Evolutionary conservation across 1,284 basidiomycete genomes (phyloP).

Genomic region (Pisolithus thermaeus): DNA sequence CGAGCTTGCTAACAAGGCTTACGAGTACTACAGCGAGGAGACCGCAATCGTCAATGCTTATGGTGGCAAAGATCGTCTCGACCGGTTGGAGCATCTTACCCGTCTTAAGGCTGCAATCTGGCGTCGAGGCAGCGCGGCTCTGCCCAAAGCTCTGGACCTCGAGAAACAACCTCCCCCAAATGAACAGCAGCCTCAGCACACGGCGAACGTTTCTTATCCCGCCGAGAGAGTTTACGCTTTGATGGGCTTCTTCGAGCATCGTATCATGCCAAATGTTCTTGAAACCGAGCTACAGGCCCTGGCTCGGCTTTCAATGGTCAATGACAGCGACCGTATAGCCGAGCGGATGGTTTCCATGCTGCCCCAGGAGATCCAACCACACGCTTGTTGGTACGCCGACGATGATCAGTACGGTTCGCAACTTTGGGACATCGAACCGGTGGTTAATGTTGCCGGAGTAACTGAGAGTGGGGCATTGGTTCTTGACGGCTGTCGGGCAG

Average conservation of each 20-base stretch:
- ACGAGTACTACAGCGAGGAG: slow-evolving; percentile 4
- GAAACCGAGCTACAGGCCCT: slow-evolving; percentile 15
- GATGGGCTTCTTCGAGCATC: slow-evolving; percentile 19
- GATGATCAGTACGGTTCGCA: slow-evolving; percentile 12
- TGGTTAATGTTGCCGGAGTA: slow-evolving; percentile 15
- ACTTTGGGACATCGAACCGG: slow-evolving; percentile 16
- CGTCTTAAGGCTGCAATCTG: slow-evolving; percentile 16
- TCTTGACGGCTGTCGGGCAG: slow-evolving; percentile 13
- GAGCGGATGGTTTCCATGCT: slow-evolving; percentile 18
- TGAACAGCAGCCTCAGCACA: neutral
- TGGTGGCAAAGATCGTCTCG: slow-evolving; percentile 11
- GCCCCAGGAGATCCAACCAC: neutral
- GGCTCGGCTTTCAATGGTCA: slow-evolving; percentile 17
- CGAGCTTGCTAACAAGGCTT: slow-evolving; percentile 13
- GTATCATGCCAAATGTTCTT: slow-evolving; percentile 10
- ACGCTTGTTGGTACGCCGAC: slow-evolving; percentile 14
- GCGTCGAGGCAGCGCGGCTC: slow-evolving; percentile 8
- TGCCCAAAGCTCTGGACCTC: neutral
- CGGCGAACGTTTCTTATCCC: slow-evolving; percentile 5
- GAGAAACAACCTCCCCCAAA: neutral
- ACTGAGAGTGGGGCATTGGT: slow-evolving; percentile 15
- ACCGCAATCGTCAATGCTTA: slow-evolving; percentile 11
- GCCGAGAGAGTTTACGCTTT: slow-evolving; percentile 17
- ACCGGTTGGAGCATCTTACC: slow-evolving; percentile 13
- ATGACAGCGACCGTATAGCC: slow-evolving; percentile 16